phyloP scores from a whole-genome alignment of 2,329 filamentous ascomycete species.

The Alternaria infectoria region DNA sequence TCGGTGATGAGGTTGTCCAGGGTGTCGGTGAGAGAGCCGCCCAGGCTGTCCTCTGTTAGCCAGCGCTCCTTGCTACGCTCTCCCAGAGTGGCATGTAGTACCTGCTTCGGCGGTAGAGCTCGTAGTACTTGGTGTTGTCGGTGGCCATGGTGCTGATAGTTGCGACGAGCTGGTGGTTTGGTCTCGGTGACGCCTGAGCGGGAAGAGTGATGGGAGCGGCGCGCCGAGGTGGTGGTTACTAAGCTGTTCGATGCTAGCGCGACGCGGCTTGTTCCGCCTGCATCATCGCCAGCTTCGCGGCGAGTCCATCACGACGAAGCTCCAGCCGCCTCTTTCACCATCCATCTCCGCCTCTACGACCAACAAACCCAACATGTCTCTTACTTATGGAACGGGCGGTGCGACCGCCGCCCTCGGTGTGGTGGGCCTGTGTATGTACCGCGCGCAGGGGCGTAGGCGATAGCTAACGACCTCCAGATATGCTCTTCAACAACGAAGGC shows the following conservation, averaged over 20 bases:
- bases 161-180: constrained; percentile 17
- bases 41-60: constrained; percentile 70
- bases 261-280: constrained; percentile 35
- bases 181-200: constrained; percentile 9
- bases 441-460: constrained; percentile 25
- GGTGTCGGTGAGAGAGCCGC: constrained; percentile 90
- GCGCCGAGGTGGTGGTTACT: constrained; percentile 7
- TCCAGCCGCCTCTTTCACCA: constrained; percentile 32
- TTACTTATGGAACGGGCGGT: constrained; percentile 73
- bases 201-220: not conserved
- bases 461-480: constrained; percentile 67
- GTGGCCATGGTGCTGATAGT: constrained; percentile 38
- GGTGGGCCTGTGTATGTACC: constrained; percentile 76
- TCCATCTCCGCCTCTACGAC: constrained; percentile 28
- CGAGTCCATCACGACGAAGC: constrained; percentile 34
- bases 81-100: constrained; percentile 55
- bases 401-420: constrained; percentile 71
- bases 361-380: constrained; percentile 65
- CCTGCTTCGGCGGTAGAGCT: constrained; percentile 98
- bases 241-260: constrained; percentile 18
- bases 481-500: constrained; percentile 97
- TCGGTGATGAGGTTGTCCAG: constrained; percentile 96
- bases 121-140: constrained; percentile 71
- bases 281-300: constrained; percentile 36
- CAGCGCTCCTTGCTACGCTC: constrained; percentile 5